Evolutionary conservation across 345 rosid species (phyloP), one percentile per base, ranked within the genome.

Genomic region (Litchi chinensis): DNA sequence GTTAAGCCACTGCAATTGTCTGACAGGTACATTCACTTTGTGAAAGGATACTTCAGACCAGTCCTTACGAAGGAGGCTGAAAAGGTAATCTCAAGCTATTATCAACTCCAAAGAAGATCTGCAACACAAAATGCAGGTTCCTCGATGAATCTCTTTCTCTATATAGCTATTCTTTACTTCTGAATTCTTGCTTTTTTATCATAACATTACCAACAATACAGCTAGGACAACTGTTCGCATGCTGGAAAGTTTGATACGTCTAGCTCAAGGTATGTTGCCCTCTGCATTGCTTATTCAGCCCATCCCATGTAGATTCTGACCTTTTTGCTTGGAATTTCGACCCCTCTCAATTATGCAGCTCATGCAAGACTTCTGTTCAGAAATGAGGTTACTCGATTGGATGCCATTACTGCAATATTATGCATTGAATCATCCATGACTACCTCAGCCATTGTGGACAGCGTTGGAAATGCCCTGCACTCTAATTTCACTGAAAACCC

Each of bases 301-400:
- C 71, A 63, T 71, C 67, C 12, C 9, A 74, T n/a, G 12, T 32
- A 44, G 41, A 46, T 12, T 41, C n/a, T 37, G 32, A 28, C 37
- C 12, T 60, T 50, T 68, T 41, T n/a, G 1, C 18, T 57, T 64
- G 37, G 26, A 26, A 75, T 21, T 76, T 65, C 70, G 9, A 59
- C 44, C 41, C 75, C 66, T 39, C 79, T 13, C 28, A 69, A 59
- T 76, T 68, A 73, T 79, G 80, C 89, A 95, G 98, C 97, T 75
- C 99, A 95, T 85, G 99, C 99, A 65, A 90, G 97, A 84, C 90
- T 95, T 75, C 91, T 95, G 99, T 95, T 91, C 88, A 92, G 99
- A 87, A 88, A 91, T 50, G 94, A 95, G 84, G 99, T 93, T 13
- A 93, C 89, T 0, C 87, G 84, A 75, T 76, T 90, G 70, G 98